Evolutionary conservation across 176 grass and related monocot genomes (phyloP), one percentile per base, ranked within the genome.

Genomic region (Ensete glaucum): DNA sequence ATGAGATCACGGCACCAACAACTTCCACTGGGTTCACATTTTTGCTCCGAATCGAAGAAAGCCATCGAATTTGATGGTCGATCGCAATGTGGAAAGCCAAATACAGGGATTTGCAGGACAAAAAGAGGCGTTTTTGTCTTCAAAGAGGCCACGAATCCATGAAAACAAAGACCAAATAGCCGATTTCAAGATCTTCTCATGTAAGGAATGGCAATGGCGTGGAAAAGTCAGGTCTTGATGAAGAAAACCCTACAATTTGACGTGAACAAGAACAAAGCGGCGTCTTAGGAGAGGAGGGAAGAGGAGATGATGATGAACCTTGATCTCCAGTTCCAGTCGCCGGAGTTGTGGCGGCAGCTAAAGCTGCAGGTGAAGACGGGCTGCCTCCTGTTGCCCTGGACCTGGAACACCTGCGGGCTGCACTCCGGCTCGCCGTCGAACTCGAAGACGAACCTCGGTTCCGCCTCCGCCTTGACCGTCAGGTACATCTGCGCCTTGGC

Each of bases 311-410:
- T 9, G 15, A 65, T 75, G 55, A 6, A 96, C 82, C 86, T 78
- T 0, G 88, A 93, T 80, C 76, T 54, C 65, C 79, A 80, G 60
- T 86, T 86, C 54, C 89, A 81, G 78, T 99, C 95, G 77, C 88
- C 87, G 75, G 53, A 57, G 52, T 54, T 12, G 8, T 82, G 85
- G 16, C 95, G 88, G 84, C 90, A 91, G 1, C 86, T 88, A 79
- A 99, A 99, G 48, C 60, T 64, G 58, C 75, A 77, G 75, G 75
- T 77, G 48, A 65, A 77, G 75, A 77, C 75, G 19, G 75, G 75
- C 75, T 77, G 75, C 49, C 75, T 19, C 60, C 59, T 64, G 48
- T 22, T 64, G 11, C 62, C 60, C 49, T 77, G 59, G 48, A 77
- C 59, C 75, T 77, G 75, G 12, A 77, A 77, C 49, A 77, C 75